Base-by-base conservation (phyloP, 345 rosid species). In the Rhodamnia argentea region DNA sequence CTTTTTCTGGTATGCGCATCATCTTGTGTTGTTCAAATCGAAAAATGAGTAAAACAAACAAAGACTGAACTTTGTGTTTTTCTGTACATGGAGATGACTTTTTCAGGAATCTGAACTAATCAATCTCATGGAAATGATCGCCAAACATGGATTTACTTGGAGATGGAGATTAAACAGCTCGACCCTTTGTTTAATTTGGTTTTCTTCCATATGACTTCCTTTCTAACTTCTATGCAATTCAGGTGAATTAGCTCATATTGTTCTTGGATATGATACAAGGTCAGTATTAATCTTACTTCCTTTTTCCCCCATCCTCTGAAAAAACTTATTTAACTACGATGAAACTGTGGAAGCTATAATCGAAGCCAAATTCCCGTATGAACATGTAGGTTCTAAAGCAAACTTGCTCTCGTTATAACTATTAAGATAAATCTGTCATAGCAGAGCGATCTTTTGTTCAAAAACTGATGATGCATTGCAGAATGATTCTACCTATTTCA, bases 401-500 rank as follows among this genome's bases (percentile, higher is more conserved):
- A 62, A 62, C 75, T 62, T 27, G 29, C 20, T 62, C 75, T 14
- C 4, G 0, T 7, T 27, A 62, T 14, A 62, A 7, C 29, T 7
- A 5, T 29, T 62, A 20, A 20, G 22, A 15, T 62, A 27, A 29
- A 15, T 62, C 22, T 62, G 40, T 29, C 75, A 29, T 2, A 7
- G 22, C 20, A 14, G 22, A 62, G 75, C 40, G 9, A 62, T 50
- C 64, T 12, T 29, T 85, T 13, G 24, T 53, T 81, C 10, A 23
- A 29, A 42, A 13, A 54, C 23, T 13, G 14, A 85, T 55, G 74
- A 32, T 6, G 53, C 11, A 51, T 40, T 88, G 83, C 89, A 96
- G 96, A 96, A 90, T 58, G 98, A 93, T 76, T 85, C 93, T n/a
- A 88, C 94, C 51, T 91, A 90, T 85, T 97, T 97, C 42, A 98